A percentile compares a stretch with the other conserved stretches of the same genome.
Conservation (phyloP, 768 basidiomycete species). For the Tylopilus felleus region DNA sequence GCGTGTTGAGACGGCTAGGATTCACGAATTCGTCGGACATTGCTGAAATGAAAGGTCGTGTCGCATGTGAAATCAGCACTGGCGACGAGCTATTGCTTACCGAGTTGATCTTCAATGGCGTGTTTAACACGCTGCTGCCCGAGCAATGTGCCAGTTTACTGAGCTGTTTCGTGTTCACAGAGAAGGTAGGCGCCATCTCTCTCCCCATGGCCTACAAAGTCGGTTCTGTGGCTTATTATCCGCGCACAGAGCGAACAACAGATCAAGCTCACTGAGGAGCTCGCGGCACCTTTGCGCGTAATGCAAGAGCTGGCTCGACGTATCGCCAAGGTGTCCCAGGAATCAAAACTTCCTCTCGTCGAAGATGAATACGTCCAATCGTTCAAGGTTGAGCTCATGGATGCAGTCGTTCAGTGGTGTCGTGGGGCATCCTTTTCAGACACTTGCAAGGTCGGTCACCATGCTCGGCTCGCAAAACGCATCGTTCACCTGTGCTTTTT, state of each 20-base stretch:
- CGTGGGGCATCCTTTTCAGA: slow-evolving; percentile 95
- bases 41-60: slow-evolving; percentile 96
- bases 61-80: slow-evolving; percentile 97
- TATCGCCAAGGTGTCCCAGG: slow-evolving; percentile 96
- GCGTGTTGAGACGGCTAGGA: slow-evolving; percentile 85
- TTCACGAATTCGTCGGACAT: slow-evolving; percentile 90
- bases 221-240: neutral
- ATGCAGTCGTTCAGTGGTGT: slow-evolving; percentile 96
- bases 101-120: slow-evolving; percentile 96
- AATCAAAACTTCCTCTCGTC: slow-evolving; percentile 83
- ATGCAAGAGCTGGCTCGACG: slow-evolving; percentile 95
- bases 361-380: slow-evolving; percentile 95
- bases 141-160: slow-evolving; percentile 93
- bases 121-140: slow-evolving; percentile 84
- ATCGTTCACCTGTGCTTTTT: neutral
- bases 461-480: neutral
- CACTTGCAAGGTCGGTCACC: slow-evolving; percentile 78
- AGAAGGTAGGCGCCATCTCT: slow-evolving; percentile 65
- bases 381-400: slow-evolving; percentile 99
- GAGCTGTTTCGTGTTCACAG: slow-evolving; percentile 96
- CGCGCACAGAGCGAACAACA: slow-evolving; percentile 70
- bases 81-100: slow-evolving; percentile 96
- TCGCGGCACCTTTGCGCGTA: slow-evolving; percentile 85
- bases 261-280: slow-evolving; percentile 87
- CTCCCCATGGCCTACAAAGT: neutral